Base-by-base conservation (phyloP, 176 grass and related monocot genomes). In the Olyra latifolia region DNA sequence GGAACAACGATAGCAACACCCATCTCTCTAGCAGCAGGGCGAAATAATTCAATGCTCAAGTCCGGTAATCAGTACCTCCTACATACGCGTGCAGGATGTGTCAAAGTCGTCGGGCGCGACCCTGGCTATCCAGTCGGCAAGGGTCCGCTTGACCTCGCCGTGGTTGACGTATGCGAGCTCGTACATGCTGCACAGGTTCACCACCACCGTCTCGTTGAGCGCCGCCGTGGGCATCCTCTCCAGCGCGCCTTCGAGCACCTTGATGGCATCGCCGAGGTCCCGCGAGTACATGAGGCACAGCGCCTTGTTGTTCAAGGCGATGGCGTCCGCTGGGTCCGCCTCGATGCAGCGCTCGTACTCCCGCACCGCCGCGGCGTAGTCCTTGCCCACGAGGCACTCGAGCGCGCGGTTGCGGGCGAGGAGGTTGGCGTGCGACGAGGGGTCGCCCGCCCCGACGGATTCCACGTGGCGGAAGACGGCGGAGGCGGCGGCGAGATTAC, bases 141-240 rank as follows among this genome's bases (percentile, higher is more conserved):
- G 91, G 63, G 24, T 97, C 64, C 88, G 88, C 86, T 93, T 97
- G 57, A 93, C 86, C 47, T 93, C 91, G 10, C 63, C 75, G 49
- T 93, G 83, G 66, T 93, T 97, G 80, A 97, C 91, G 29, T 53
- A 93, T 23, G 94, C 94, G 53, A 97, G 94, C 86, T 97, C 94
- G 41, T 94, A 97, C 94, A 97, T 94, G 50, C 94, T 94, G 88
- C 94, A 94, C 48, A 97, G 71, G 77, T 94, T 95, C n/a, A 95
- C 88, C 53, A 98, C 89, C 65, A 98, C 49, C 13, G 86, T 93
- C 91, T 98, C 95, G 4, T 95, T 92, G 52, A 98, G 75, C 1
- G 92, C 88, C 16, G 85, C 86, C 7, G 95, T 98, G 49, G 92
- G 88, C 4, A 91, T 74, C 40, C 78, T 88, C 90, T 98, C 95